These are phyloP conservation scores for Annulohypoxylon moriforme DNA, from an alignment of 495 filamentous ascomycete species.

Conservation along the genomic window DNA sequence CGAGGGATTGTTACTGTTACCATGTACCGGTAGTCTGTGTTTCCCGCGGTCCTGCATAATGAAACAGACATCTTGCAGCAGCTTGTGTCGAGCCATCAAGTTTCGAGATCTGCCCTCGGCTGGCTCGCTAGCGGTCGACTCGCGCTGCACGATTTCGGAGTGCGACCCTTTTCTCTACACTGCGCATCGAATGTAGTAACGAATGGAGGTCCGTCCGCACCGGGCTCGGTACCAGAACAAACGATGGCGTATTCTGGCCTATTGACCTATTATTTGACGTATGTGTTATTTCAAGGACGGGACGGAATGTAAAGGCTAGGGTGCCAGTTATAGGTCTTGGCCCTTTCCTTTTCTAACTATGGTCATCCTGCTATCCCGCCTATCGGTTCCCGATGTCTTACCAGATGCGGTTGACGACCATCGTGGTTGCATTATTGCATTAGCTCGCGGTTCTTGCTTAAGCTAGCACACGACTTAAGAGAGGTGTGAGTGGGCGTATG, in stretches of 20 bases:
- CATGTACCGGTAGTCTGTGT: conserved; percentile 17
- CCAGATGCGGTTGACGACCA: conserved; percentile 25
- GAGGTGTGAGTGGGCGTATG: conserved; percentile 5
- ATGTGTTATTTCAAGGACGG: conserved; percentile 26
- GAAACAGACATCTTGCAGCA: conserved; percentile 33
- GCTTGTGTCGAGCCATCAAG: conserved; percentile 26
- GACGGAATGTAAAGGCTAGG: conserved; percentile 31
- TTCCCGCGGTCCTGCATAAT: conserved; percentile 20
- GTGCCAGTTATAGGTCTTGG: conserved; percentile 22
- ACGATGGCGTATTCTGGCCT: conserved; percentile 1
- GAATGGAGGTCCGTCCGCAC: conserved; percentile 34
- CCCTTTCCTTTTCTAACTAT: conserved; percentile 25
- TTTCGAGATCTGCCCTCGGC: conserved; percentile 17
- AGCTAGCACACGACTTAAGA: background rate
- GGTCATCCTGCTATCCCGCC: conserved; percentile 26
- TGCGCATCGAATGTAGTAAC: conserved; percentile 19
- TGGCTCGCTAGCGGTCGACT: conserved; percentile 9
- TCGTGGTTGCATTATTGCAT: conserved; percentile 25
- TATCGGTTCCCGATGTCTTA: conserved; percentile 28
- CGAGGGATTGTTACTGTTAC: background rate
- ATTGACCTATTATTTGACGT: background rate
- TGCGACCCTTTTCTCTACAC: conserved; percentile 27
- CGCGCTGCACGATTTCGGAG: conserved; percentile 30
- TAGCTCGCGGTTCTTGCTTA: conserved; percentile 20
- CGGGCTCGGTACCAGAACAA: conserved; percentile 33